phyloP scores from a whole-genome alignment of 139 green algal species.

The Marvania coccoides region DNA sequence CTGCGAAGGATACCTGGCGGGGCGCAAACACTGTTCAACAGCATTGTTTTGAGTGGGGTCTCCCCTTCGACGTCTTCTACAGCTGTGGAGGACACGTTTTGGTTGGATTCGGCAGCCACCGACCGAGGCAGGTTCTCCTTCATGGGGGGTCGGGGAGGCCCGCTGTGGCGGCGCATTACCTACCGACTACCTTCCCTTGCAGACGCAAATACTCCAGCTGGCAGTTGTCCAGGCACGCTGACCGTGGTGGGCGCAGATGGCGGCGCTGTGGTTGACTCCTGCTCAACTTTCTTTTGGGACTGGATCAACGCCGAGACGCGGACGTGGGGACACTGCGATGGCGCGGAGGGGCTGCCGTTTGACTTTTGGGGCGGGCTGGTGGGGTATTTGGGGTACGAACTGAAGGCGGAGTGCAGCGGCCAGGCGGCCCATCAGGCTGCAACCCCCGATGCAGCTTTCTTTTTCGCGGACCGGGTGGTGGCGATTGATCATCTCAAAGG shows the following conservation, averaged over 20 bases:
- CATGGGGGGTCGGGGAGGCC: slow-evolving; percentile 77
- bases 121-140: slow-evolving; percentile 85
- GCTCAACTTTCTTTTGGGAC: not conserved
- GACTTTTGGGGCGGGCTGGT: slow-evolving; percentile 91
- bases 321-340: not conserved
- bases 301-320: slow-evolving; percentile 4
- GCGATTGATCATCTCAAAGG: slow-evolving; percentile 69
- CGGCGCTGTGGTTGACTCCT: not conserved
- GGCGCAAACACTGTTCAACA: not conserved
- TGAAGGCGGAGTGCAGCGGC: slow-evolving; percentile 64
- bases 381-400: slow-evolving; percentile 96
- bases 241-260: slow-evolving; percentile 2
- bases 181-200: slow-evolving; percentile 47
- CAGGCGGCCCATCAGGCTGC: slow-evolving; percentile 4
- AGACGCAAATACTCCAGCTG: not conserved
- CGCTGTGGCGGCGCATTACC: slow-evolving; percentile 65
- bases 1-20: not conserved
- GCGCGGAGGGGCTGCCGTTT: slow-evolving; percentile 66
- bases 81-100: slow-evolving; percentile 65
- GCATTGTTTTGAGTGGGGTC: not conserved
- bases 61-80: not conserved
- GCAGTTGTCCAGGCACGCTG: not conserved
- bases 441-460: slow-evolving; percentile 77
- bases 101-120: slow-evolving; percentile 76
- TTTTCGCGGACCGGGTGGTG: slow-evolving; percentile 80